These are phyloP conservation scores for Verticillium longisporum DNA, from an alignment of 2,329 filamentous ascomycete genomes.

Conservation along the genomic window DNA sequence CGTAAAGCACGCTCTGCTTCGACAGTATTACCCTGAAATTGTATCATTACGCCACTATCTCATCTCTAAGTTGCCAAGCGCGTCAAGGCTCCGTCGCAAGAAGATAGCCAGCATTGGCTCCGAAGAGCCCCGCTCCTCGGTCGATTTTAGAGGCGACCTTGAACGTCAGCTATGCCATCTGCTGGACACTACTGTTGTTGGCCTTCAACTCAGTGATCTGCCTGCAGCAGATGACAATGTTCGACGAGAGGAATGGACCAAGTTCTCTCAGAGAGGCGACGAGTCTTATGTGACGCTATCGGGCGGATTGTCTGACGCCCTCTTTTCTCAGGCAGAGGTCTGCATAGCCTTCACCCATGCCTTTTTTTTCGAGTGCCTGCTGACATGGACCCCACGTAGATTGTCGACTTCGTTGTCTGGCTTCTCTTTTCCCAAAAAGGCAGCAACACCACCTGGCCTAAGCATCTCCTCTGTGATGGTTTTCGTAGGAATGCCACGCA, in stretches of 20 bases:
- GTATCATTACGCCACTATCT: conserved; percentile 65
- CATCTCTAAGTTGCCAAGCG: conserved; percentile 55
- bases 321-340: conserved; percentile 60
- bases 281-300: conserved; percentile 50
- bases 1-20: conserved; percentile 7
- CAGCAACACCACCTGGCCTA: conserved; percentile 42
- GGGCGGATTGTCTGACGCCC: conserved; percentile 31
- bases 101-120: conserved; percentile 44
- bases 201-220: conserved; percentile 13
- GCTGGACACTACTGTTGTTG: conserved; percentile 64
- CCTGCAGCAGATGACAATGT: conserved; percentile 24
- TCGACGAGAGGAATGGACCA: conserved; percentile 48
- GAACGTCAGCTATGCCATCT: conserved; percentile 44
- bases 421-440: conserved; percentile 59
- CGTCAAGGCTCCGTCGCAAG: conserved; percentile 55
- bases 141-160: conserved; percentile 17
- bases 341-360: conserved; percentile 7
- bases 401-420: conserved; percentile 74
- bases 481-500: conserved; percentile 48
- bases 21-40: conserved; percentile 50
- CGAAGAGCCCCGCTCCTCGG: conserved; percentile 9
- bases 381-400: conserved; percentile 32
- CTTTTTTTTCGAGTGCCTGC: not conserved
- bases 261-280: conserved; percentile 57
- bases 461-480: conserved; percentile 79